These are phyloP conservation scores for Cicer chorassanicum DNA, from an alignment of 306 rosid genomes.

Conservation along the genomic window DNA sequence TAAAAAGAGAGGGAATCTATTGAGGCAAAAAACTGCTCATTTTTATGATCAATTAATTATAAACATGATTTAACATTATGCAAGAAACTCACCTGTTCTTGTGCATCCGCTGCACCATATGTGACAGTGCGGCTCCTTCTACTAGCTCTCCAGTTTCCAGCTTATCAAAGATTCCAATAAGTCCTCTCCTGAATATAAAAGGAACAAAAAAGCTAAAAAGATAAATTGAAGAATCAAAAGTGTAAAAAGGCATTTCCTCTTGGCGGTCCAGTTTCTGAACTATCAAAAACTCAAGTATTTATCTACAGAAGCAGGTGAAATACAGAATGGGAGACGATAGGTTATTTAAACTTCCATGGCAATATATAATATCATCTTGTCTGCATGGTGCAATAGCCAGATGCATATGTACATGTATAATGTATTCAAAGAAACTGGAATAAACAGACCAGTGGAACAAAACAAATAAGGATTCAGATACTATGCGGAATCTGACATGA, in stretches of 20 bases:
- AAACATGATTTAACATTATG: slow-evolving; percentile 22
- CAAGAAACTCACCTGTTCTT: slow-evolving; percentile 62
- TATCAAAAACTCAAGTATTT: background rate
- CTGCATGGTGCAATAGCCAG: slow-evolving; percentile 7
- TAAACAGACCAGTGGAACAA: background rate
- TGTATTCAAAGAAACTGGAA: background rate
- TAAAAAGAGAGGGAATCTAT: slow-evolving; percentile 19
- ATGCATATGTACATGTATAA: background rate
- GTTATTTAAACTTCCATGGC: background rate
- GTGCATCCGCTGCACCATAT: slow-evolving; percentile 72
- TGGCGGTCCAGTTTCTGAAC: background rate
- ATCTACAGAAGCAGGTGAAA: slow-evolving; percentile 7
- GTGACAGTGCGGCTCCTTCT: slow-evolving; percentile 62
- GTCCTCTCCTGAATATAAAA: slow-evolving; percentile 75
- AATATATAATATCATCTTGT: background rate
- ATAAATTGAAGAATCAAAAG: slow-evolving; percentile 15
- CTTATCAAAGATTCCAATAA: slow-evolving; percentile 75
- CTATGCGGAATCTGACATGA: background rate
- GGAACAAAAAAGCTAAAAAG: slow-evolving; percentile 27
- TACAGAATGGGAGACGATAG: background rate
- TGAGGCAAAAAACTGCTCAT: slow-evolving; percentile 1
- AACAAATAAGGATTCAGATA: background rate
- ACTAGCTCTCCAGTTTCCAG: slow-evolving; percentile 66
- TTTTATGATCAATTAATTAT: slow-evolving; percentile 11
- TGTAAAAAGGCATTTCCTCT: slow-evolving; percentile 10